Base-by-base conservation (phyloP, 495 filamentous ascomycete species). In the Penicillium chermesinum region DNA sequence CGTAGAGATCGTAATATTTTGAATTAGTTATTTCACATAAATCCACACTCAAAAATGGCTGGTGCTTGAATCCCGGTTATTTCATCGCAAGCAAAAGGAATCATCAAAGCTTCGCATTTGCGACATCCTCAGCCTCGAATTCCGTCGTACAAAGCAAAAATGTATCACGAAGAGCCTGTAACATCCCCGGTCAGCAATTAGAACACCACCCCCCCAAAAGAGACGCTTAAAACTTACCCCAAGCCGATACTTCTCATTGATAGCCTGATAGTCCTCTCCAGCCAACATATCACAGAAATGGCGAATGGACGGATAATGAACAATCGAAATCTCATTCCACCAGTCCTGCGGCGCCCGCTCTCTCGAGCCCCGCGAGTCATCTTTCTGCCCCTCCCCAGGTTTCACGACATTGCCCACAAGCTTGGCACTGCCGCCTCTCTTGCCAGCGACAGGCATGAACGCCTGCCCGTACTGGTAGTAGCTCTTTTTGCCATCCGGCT, bases 241-340 rank as follows among this genome's bases (percentile, higher is more conserved):
- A 35, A 84, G 58, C 38, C 82, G 59, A 58, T 74, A 72, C 58
- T 64, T 67, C 52, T 72, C 66, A 67, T 85, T 85, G 8, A 78
- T 77, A 14, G 67, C 71, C 66, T 86, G 82, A 63, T 85, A 85
- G 60, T 84, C 81, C 48, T 73, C 70, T 22, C 73, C 73, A 8
- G 63, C 76, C n/a, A 80, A 55, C 82, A 85, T 86, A 57, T 81
- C 77, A 46, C 73, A 76, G 55, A 85, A 85, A 61, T 86, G 82
- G 36, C 53, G 44, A 32, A 85, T 72, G 37, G 72, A 80, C 7
- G 83, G 82, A 63, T 85, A 85, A 69, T 85, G 81, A 55, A 82
- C 82, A 38, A 84, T 63, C 5, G 82, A 81, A 39, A 83, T 65
- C 64, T 83, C 71, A 72, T 80, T 74, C 66, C 67, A 71, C 74